phyloP scores from a whole-genome alignment of 257 asterid genomes.

The Thymus mandschuricus region DNA sequence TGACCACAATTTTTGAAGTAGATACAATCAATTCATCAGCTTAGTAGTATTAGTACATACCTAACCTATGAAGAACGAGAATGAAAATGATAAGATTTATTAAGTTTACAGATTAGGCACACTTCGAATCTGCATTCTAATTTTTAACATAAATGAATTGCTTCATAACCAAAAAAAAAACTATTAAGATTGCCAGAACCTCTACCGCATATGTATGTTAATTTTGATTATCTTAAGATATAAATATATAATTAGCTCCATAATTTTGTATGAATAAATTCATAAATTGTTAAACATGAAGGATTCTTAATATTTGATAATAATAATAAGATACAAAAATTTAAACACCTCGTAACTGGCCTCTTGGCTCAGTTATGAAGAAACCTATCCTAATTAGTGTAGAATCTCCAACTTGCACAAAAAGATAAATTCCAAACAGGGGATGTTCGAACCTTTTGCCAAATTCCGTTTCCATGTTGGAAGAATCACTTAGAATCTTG shows the following conservation, averaged over 20 bases:
- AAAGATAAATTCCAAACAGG: conserved; percentile 31
- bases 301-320: neutral
- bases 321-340: conserved; percentile 19
- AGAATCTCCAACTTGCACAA: conserved; percentile 1
- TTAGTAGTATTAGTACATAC: neutral
- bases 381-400: conserved; percentile 12
- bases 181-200: neutral
- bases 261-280: conserved; percentile 1
- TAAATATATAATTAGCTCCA: neutral
- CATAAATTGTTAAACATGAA: conserved; percentile 2
- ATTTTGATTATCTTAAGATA: neutral
- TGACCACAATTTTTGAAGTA: conserved; percentile 2
- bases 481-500: conserved; percentile 53
- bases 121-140: too few relatives aligned
- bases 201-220: neutral
- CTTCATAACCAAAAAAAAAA: neutral
- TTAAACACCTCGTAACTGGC: conserved; percentile 14
- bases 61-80: neutral
- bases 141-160: neutral
- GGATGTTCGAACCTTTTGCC: conserved; percentile 53
- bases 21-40: neutral
- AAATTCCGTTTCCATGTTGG: conserved; percentile 45
- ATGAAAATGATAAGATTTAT: neutral
- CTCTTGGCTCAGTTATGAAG: conserved; percentile 23
- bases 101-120: neutral